Percentiles rank a stretch among this genome's conserved stretches.
These are phyloP conservation scores for Eucalyptus fibrosa DNA, from an alignment of 345 rosid genomes.

Conservation along the genomic window DNA sequence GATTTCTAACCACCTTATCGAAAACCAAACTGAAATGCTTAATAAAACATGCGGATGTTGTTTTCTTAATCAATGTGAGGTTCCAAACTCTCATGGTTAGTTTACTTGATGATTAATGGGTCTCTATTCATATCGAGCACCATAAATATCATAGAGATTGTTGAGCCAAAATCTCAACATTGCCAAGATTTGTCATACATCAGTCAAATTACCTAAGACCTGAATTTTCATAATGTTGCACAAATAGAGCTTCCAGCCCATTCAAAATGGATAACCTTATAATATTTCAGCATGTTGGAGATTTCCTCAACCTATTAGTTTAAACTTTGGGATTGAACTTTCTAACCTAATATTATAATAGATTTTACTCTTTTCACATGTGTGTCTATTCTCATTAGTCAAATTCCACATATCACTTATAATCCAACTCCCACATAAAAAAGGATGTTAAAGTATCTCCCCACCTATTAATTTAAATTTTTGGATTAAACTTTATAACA, in stretches of 20 bases:
- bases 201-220: background rate
- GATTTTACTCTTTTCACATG: rapidly evolving
- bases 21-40: background rate
- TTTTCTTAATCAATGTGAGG: background rate
- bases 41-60: background rate
- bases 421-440: rapidly evolving
- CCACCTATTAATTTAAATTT: background rate
- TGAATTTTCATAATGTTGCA: background rate
- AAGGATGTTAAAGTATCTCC: rapidly evolving
- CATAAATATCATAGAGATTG: background rate
- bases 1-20: background rate
- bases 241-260: background rate
- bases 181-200: background rate
- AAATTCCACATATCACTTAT: background rate
- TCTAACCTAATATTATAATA: background rate
- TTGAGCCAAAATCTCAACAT: background rate
- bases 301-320: rapidly evolving
- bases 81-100: background rate
- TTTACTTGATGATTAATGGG: background rate
- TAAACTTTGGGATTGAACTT: background rate
- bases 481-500: background rate
- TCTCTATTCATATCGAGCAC: background rate
- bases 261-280: background rate
- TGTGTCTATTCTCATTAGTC: background rate
- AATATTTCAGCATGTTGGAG: background rate